Conservation (phyloP, 2,329 filamentous ascomycete species). For the Clonostachys solani region DNA sequence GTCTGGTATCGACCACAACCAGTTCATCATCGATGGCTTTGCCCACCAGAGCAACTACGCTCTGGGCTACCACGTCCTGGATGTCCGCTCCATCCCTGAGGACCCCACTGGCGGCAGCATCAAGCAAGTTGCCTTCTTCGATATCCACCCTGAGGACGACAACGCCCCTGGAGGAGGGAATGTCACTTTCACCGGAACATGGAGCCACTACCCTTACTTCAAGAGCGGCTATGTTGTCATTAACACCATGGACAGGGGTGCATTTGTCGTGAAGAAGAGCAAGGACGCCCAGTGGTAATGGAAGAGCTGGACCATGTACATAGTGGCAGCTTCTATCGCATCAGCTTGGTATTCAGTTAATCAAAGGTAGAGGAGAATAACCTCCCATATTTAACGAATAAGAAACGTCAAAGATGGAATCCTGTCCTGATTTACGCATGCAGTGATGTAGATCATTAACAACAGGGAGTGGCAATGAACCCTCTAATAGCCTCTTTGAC, state of each 20-base stretch:
- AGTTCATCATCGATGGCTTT: slow-evolving; percentile 13
- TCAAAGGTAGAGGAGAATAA: too few species aligned
- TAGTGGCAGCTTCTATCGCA: too few species aligned
- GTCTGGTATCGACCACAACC: slow-evolving; percentile 33
- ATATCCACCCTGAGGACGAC: slow-evolving; percentile 28
- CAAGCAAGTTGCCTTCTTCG: background rate
- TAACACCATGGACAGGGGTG: slow-evolving; percentile 42
- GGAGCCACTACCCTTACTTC: slow-evolving; percentile 40
- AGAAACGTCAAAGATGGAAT: too few species aligned
- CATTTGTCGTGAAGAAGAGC: slow-evolving; percentile 24
- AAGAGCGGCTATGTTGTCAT: slow-evolving; percentile 32
- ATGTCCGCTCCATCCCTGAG: background rate
- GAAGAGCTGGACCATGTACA: too few species aligned
- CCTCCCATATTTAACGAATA: too few species aligned
- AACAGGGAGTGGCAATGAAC: too few species aligned
- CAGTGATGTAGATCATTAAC: too few species aligned
- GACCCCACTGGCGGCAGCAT: background rate
- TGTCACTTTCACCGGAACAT: slow-evolving; percentile 31
- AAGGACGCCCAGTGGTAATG: too few species aligned
- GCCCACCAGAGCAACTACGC: background rate
- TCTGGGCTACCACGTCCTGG: background rate
- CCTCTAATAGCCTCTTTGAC: too few species aligned
- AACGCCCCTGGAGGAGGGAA: slow-evolving; percentile 21
- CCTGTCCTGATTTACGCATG: too few species aligned
- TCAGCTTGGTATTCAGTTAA: too few species aligned